Percentiles rank a stretch among this genome's conserved stretches.
Evolutionary conservation across 2,329 filamentous ascomycete species (phyloP).

Genomic region (Phoma sp.): DNA sequence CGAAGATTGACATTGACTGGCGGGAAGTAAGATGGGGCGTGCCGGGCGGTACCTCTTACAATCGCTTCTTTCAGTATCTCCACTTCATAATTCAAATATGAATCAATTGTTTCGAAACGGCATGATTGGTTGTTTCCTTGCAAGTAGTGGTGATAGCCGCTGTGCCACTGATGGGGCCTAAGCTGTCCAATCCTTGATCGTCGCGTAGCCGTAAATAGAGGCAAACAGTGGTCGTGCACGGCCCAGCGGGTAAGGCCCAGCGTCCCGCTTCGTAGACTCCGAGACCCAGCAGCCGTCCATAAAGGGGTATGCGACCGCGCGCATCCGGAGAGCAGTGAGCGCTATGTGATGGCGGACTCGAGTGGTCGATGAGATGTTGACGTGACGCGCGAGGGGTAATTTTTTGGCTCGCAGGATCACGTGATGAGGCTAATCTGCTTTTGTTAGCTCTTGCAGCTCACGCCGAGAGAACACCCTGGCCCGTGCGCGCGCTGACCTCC

Average conservation of each 20-base stretch:
- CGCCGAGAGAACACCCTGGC: conserved; percentile 29
- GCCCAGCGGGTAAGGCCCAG: conserved; percentile 33
- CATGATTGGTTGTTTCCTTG: conserved; percentile 43
- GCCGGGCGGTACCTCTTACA: conserved; percentile 48
- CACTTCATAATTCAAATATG: conserved; percentile 38
- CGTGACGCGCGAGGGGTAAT: conserved; percentile 42
- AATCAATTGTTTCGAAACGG: conserved; percentile 35
- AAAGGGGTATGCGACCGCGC: conserved; percentile 1
- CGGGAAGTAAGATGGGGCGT: conserved; percentile 31
- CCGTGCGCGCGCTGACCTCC: background rate
- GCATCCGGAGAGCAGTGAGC: conserved; percentile 9
- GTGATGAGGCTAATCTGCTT: conserved; percentile 34
- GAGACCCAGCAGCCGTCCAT: conserved; percentile 11
- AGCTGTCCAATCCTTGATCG: conserved; percentile 48
- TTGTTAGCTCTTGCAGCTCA: conserved; percentile 4
- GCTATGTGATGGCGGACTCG: conserved; percentile 19
- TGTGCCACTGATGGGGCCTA: conserved; percentile 46
- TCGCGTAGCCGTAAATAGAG: conserved; percentile 50
- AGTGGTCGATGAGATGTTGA: conserved; percentile 29
- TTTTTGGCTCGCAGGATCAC: conserved; percentile 34
- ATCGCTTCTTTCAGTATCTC: conserved; percentile 41
- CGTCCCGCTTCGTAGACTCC: conserved; percentile 26
- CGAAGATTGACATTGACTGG: conserved; percentile 38
- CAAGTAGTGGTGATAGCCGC: conserved; percentile 44
- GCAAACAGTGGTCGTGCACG: conserved; percentile 44